Conservation (phyloP, 2,329 filamentous ascomycete genomes). For the Thelonectria rubi region DNA sequence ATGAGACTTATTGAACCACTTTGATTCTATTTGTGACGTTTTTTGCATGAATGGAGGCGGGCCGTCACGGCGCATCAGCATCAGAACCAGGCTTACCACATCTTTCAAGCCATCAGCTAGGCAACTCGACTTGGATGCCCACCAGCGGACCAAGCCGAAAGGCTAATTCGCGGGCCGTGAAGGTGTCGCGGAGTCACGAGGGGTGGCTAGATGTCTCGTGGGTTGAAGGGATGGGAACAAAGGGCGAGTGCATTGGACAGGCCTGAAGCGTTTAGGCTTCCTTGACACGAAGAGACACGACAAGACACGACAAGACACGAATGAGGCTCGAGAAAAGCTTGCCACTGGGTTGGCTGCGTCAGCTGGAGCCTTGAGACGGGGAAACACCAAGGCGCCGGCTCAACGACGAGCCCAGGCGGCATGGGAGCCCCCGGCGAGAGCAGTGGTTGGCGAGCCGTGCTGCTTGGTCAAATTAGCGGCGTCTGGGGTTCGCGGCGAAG, state of each 20-base stretch:
- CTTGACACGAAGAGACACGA: too few relatives aligned
- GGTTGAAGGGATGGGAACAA: background rate
- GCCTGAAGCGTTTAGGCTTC: too few relatives aligned
- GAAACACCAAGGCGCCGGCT: background rate
- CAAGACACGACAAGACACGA: too few relatives aligned
- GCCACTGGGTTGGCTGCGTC: background rate
- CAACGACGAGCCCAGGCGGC: too few relatives aligned
- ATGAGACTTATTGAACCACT: background rate
- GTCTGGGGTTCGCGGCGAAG: too few relatives aligned
- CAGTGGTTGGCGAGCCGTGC: background rate
- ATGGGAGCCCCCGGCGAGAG: background rate
- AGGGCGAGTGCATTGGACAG: too few relatives aligned
- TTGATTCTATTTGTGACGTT: too few relatives aligned
- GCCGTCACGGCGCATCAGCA: too few relatives aligned
- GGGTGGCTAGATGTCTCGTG: conserved; percentile 4
- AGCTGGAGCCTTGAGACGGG: background rate
- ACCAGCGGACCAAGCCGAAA: conserved; percentile 17
- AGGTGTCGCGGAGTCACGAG: background rate
- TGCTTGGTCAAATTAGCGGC: too few relatives aligned
- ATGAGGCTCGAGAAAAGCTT: background rate
- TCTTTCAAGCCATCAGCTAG: background rate
- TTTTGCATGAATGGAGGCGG: too few relatives aligned
- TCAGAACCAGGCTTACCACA: too few relatives aligned
- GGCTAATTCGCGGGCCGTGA: conserved; percentile 13
- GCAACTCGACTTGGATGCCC: background rate